These are phyloP conservation scores for Saccharomyces pastorianus DNA, from an alignment of 1,139 yeast species.

Conservation along the genomic window DNA sequence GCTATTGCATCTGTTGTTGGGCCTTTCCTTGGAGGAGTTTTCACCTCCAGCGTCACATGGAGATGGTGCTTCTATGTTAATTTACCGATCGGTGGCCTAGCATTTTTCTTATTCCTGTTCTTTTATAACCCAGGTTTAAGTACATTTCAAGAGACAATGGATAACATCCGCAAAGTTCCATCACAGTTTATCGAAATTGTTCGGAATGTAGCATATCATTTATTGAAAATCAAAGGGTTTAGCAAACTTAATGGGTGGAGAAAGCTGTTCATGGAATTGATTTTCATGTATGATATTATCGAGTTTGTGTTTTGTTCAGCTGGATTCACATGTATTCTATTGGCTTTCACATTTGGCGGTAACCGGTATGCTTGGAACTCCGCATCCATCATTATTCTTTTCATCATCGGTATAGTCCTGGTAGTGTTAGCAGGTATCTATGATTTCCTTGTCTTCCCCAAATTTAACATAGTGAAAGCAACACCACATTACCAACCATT, in stretches of 20 bases:
- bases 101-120: constrained; percentile 38
- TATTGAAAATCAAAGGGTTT: neutral
- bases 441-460: constrained; percentile 17
- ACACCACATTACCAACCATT: constrained; percentile 16
- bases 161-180: neutral
- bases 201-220: neutral
- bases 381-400: constrained; percentile 46
- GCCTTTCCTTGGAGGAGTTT: constrained; percentile 63
- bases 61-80: constrained; percentile 75
- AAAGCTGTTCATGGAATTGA: constrained; percentile 5
- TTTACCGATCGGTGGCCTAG: constrained; percentile 58
- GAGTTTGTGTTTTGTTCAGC: constrained; percentile 40
- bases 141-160: neutral
- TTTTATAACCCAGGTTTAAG: constrained; percentile 43
- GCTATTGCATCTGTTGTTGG: constrained; percentile 54
- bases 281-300: constrained; percentile 37
- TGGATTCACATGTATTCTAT: constrained; percentile 39
- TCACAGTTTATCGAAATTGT: neutral
- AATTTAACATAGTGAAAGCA: constrained; percentile 6
- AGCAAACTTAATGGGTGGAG: constrained; percentile 7
- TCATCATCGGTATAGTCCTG: constrained; percentile 47
- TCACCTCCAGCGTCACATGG: constrained; percentile 57
- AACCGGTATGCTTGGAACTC: constrained; percentile 44
- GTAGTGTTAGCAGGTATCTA: constrained; percentile 36
- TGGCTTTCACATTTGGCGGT: constrained; percentile 50